Percentiles rank a stretch among this genome's conserved stretches.
These are phyloP conservation scores for Neopestalotiopsis rosae DNA, from an alignment of 2,329 filamentous ascomycete species.

Conservation along the genomic window DNA sequence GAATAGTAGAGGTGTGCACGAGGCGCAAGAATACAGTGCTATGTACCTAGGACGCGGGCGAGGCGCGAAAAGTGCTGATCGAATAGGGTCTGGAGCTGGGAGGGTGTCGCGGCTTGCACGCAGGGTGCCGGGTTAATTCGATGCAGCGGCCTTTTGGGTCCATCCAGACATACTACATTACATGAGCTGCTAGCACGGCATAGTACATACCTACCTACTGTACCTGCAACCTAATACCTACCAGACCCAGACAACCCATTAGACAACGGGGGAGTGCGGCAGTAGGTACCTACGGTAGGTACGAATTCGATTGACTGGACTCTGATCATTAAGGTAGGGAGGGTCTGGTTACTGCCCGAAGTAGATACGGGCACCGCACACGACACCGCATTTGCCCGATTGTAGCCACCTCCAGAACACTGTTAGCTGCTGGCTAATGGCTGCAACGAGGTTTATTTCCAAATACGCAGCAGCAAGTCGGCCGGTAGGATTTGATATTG, in stretches of 20 bases:
- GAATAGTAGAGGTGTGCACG: background rate
- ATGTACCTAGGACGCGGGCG: background rate
- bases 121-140: background rate
- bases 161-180: background rate
- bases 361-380: constrained; percentile 5
- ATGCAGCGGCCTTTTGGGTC: background rate
- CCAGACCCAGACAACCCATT: background rate
- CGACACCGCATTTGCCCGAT: constrained; percentile 1
- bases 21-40: background rate
- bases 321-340: background rate
- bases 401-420: background rate
- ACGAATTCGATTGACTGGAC: background rate
- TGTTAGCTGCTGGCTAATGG: background rate
- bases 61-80: background rate
- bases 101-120: background rate
- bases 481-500: background rate
- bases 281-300: too few relatives aligned
- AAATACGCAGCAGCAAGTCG: background rate
- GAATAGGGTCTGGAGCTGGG: background rate
- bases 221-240: background rate
- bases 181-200: too few relatives aligned
- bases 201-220: background rate
- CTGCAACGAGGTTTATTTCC: background rate
- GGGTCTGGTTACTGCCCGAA: background rate
- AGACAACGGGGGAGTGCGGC: background rate